Conservation (phyloP, 352 stramenopile genomes). For the Pythium guiyangense region DNA sequence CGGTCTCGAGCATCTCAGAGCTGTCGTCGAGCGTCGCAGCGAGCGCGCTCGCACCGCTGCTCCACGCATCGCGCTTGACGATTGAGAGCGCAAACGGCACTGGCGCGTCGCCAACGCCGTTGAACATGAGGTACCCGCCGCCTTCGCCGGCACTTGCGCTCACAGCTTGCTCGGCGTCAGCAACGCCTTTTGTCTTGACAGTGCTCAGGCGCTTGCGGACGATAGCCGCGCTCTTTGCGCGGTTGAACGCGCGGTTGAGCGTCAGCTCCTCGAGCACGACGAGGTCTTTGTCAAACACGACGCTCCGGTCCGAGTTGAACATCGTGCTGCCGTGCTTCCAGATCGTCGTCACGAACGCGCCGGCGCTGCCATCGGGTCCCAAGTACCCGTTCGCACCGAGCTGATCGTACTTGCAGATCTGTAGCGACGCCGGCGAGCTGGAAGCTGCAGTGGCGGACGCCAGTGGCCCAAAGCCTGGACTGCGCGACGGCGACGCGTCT, state of each 20-base stretch:
- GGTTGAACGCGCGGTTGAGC: conserved; percentile 75
- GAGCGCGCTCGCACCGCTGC: conserved; percentile 4
- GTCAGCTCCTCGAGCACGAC: conserved; percentile 81
- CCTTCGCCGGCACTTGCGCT: conserved; percentile 40
- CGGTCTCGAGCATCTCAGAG: background rate
- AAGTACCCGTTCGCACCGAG: conserved; percentile 75
- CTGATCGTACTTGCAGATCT: conserved; percentile 78
- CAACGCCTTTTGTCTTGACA: conserved; percentile 18
- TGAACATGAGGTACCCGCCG: conserved; percentile 85
- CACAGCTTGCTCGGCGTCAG: conserved; percentile 24
- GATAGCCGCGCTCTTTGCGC: conserved; percentile 51
- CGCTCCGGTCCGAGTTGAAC: conserved; percentile 78
- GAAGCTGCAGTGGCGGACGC: background rate
- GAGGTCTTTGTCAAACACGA: conserved; percentile 70
- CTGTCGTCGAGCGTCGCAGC: conserved; percentile 3
- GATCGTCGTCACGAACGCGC: conserved; percentile 75
- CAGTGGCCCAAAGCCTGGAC: conserved; percentile 3
- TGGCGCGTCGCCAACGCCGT: conserved; percentile 75
- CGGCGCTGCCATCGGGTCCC: conserved; percentile 68
- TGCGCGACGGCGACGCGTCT: conserved; percentile 11
- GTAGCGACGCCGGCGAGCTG: conserved; percentile 3
- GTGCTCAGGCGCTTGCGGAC: conserved; percentile 12
- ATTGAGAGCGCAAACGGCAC: conserved; percentile 76
- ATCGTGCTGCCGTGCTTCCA: conserved; percentile 80
- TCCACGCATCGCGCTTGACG: conserved; percentile 25